These are phyloP conservation scores for Favolaschia claudopus DNA, from an alignment of 768 basidiomycete species.

Conservation along the genomic window DNA sequence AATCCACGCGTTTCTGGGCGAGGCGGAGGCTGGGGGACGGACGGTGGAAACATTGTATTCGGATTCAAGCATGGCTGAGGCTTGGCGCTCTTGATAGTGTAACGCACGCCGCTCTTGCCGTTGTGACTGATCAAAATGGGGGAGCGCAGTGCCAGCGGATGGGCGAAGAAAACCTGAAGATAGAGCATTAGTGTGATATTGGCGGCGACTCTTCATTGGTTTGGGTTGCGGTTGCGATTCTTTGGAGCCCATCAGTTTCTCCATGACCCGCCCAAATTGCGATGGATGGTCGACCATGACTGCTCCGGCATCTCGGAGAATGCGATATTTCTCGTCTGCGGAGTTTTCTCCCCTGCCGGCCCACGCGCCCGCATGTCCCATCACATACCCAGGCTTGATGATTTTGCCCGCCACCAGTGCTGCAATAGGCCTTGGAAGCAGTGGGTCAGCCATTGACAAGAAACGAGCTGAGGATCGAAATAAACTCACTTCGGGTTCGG, in stretches of 20 bases:
- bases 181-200: no score
- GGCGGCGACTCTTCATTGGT: no score
- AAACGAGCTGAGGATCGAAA: not conserved
- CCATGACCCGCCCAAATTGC: not conserved
- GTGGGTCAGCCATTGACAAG: not conserved
- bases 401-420: not conserved
- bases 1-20: no score
- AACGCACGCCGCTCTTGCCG: no score
- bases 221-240: no score
- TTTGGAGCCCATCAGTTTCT: not conserved
- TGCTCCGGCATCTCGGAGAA: not conserved
- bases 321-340: not conserved
- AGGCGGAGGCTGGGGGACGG: no score
- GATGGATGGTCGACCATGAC: not conserved
- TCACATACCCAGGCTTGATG: not conserved
- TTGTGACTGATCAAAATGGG: no score
- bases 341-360: not conserved
- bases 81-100: no score
- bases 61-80: no score
- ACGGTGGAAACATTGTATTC: no score
- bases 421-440: not conserved
- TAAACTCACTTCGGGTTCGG: not conserved
- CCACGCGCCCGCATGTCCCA: not conserved
- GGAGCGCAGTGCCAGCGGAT: no score
- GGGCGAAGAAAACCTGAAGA: no score